Percentiles rank a stretch among this genome's conserved stretches.
These are phyloP conservation scores for Circinella minor DNA, from an alignment of 371 early-diverging fungal genomes.

Conservation along the genomic window DNA sequence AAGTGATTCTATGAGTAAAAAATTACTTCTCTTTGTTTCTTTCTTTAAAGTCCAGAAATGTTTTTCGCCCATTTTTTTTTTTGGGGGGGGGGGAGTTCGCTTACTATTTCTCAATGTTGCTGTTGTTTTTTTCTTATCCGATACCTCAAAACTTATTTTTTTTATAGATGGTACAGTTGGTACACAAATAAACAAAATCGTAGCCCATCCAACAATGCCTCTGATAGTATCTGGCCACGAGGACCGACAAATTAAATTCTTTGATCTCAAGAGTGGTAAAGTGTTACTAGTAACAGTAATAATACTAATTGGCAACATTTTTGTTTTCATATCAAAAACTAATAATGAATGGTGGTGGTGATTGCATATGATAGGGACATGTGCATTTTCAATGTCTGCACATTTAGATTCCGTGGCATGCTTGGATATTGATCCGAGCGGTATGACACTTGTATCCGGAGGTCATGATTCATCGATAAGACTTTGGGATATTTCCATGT, in stretches of 20 bases:
- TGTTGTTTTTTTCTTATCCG: background rate
- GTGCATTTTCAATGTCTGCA: constrained; percentile 66
- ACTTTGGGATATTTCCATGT: constrained; percentile 76
- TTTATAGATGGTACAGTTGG: constrained; percentile 61
- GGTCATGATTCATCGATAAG: constrained; percentile 85
- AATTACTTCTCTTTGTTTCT: background rate
- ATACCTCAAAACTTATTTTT: background rate
- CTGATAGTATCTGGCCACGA: constrained; percentile 80
- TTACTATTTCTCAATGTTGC: background rate
- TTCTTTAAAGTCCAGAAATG: background rate
- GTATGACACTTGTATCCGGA: constrained; percentile 74
- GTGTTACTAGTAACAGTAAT: background rate
- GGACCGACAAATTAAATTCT: constrained; percentile 78
- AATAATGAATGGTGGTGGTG: background rate
- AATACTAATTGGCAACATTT: no score
- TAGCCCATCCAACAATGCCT: constrained; percentile 79
- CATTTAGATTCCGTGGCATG: constrained; percentile 75
- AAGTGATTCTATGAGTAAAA: constrained; percentile 2
- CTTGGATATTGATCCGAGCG: constrained; percentile 72
- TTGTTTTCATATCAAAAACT: background rate
- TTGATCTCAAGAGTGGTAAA: constrained; percentile 60
- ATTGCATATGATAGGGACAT: constrained; percentile 49
- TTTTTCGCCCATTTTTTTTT: no score
- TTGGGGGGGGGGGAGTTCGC: background rate
- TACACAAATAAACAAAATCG: constrained; percentile 81